Evolutionary conservation across 352 stramenopile genomes (phyloP), one percentile per base, ranked within the genome.

Genomic region (Globisporangium cylindrosporum): DNA sequence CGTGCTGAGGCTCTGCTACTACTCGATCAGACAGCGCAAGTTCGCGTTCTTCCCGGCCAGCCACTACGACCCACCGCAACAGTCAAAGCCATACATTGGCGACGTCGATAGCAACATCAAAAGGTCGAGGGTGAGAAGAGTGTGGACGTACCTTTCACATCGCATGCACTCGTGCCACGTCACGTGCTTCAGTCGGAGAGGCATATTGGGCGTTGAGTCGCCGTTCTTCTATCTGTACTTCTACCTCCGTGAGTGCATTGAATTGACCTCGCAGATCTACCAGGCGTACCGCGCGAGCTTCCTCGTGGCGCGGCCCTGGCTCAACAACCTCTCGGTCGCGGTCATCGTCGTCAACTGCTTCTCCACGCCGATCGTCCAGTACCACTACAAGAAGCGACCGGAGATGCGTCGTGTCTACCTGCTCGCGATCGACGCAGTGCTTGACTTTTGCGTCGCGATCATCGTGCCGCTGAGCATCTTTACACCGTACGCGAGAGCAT

Each of bases 211-310:
- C 15, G 66, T 82, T 15, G 73, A 82, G 24, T 83, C 67, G 58
- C 34, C 61, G 9, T 58, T 73, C 15, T 85, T 78, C 43, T 58
- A 73, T 48, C 7, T 70, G 4, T 61, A 76, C 1, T 83, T 88
- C n/a, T 66, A 74, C 2, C 1, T 68, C 9, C 78, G 74, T 8
- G 82, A 89, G 46, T 58, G 73, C 4, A 25, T 89, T 2, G 80
- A 89, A 56, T 70, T 86, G 32, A 70, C 57, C 6, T 82, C 73
- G 1, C 82, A 89, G 53, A 66, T 77, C 14, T 69, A 71, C 12
- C 81, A 88, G 58, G 73, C 73, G 8, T 88, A 88, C 64, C 66
- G 70, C 7, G 76, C 74, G 32, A 89, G 82, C 41, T 55, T 72
- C 1, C 58, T 79, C 0, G 75, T 90, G n/a, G 69, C 80, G 0